Evolutionary conservation across 148 eudicot species (phyloP).

Genomic region (Beta vulgaris): DNA sequence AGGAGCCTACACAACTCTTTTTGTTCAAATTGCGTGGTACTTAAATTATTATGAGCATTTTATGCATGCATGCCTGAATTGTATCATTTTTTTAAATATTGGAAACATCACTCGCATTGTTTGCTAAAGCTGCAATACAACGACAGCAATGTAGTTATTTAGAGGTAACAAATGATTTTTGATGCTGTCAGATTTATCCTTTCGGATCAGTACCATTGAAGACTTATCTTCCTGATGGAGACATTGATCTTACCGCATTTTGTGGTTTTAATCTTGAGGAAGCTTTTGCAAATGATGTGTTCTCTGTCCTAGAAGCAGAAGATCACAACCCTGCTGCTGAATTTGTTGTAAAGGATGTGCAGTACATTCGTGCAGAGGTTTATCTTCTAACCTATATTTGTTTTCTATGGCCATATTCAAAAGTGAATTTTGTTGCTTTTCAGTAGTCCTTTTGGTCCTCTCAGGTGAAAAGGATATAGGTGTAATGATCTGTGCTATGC

Average conservation of each 20-base stretch:
- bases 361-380: conserved; percentile 91
- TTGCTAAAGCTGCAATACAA: not conserved
- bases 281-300: conserved; percentile 50
- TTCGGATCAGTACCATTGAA: conserved; percentile 93
- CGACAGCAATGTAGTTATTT: not conserved
- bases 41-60: not conserved
- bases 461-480: no score
- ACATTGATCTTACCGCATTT: conserved; percentile 86
- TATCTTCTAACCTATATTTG: conserved; percentile 20
- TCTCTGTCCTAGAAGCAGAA: conserved; percentile 61
- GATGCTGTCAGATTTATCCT: conserved; percentile 56
- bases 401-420: conserved; percentile 17
- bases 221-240: conserved; percentile 97
- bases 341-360: conserved; percentile 86
- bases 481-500: not conserved
- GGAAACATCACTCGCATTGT: not conserved
- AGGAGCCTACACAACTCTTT: not conserved
- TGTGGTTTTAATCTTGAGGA: conserved; percentile 59
- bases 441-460: no score
- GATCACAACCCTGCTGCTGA: conserved; percentile 55
- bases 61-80: not conserved
- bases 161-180: conserved; percentile 12
- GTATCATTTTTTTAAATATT: not conserved
- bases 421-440: not conserved
- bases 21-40: not conserved